Conservation (phyloP, 2,329 filamentous ascomycete genomes). For the Aspergillus transmontanensis region DNA sequence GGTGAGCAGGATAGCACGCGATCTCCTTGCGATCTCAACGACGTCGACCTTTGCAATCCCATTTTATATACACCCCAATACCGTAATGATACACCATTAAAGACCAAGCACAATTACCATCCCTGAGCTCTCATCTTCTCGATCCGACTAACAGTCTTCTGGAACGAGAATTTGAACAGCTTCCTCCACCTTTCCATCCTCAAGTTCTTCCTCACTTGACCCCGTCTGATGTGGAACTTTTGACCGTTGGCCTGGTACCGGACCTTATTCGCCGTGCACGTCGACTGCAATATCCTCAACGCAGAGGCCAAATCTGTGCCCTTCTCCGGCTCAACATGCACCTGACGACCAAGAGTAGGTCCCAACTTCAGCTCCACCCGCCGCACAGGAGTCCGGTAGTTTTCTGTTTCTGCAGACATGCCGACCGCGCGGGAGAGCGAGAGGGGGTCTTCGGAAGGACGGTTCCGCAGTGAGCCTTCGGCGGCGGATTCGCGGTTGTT, state of each 20-base stretch:
- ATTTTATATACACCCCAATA: constrained; percentile 5
- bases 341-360: constrained; percentile 40
- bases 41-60: background rate
- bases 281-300: constrained; percentile 29
- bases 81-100: background rate
- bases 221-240: constrained; percentile 46
- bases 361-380: constrained; percentile 39
- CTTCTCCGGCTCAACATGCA: constrained; percentile 36
- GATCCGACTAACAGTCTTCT: constrained; percentile 44
- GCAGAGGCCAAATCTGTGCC: constrained; percentile 34
- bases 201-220: constrained; percentile 44
- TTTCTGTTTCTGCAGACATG: constrained; percentile 20
- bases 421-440: constrained; percentile 26
- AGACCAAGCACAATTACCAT: constrained; percentile 36
- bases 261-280: constrained; percentile 37
- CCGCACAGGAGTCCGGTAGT: constrained; percentile 22
- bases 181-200: constrained; percentile 44
- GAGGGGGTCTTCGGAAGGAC: constrained; percentile 17
- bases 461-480: constrained; percentile 1
- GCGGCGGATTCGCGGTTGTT: constrained; percentile 9
- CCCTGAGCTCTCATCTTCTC: constrained; percentile 49
- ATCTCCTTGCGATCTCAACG: background rate
- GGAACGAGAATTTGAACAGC: constrained; percentile 48
- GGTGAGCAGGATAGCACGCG: background rate
- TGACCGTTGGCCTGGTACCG: constrained; percentile 34